Evolutionary conservation across 2,329 filamentous ascomycete species (phyloP).

Genomic region (Myriosclerotinia duriaeana): DNA sequence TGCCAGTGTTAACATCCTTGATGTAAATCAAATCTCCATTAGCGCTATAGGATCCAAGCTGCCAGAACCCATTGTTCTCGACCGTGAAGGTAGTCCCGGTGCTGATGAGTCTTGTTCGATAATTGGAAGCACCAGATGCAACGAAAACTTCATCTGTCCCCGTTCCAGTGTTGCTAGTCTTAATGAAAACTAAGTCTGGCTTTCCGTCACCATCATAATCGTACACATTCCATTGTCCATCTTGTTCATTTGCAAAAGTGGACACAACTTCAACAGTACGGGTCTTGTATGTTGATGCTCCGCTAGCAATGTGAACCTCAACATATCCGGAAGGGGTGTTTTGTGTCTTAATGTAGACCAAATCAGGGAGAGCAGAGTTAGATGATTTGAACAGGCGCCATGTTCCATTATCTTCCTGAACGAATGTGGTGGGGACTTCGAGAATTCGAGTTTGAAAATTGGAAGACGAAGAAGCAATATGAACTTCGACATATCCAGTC

Average conservation of each 20-base stretch:
- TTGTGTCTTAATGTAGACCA: slow-evolving; percentile 16
- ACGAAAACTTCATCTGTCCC: slow-evolving; percentile 16
- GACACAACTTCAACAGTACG: slow-evolving; percentile 22
- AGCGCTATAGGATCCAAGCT: slow-evolving; percentile 5
- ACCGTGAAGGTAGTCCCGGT: slow-evolving; percentile 8
- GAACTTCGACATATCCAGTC: slow-evolving; percentile 21
- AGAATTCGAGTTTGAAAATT: slow-evolving; percentile 19
- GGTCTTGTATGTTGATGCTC: slow-evolving; percentile 1
- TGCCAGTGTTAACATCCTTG: slow-evolving; percentile 17
- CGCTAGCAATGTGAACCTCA: slow-evolving; percentile 20
- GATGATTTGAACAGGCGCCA: slow-evolving; percentile 14
- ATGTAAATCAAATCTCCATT: slow-evolving; percentile 20
- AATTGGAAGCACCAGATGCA: slow-evolving; percentile 17
- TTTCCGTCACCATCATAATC: slow-evolving; percentile 22
- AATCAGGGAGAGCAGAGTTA: slow-evolving; percentile 6
- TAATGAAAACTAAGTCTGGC: slow-evolving; percentile 22
- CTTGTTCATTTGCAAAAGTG: slow-evolving; percentile 18
- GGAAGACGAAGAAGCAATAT: slow-evolving; percentile 16
- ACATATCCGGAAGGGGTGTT: slow-evolving; percentile 6
- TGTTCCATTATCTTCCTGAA: slow-evolving; percentile 16
- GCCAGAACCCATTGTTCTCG: slow-evolving; percentile 22
- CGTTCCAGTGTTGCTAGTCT: slow-evolving; percentile 20
- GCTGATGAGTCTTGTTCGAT: slow-evolving; percentile 1
- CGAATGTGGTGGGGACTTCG: slow-evolving; percentile 10
- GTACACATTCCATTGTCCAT: slow-evolving; percentile 23